Base-by-base conservation (phyloP, 352 stramenopile genomes). In the Pythium apleroticum region DNA sequence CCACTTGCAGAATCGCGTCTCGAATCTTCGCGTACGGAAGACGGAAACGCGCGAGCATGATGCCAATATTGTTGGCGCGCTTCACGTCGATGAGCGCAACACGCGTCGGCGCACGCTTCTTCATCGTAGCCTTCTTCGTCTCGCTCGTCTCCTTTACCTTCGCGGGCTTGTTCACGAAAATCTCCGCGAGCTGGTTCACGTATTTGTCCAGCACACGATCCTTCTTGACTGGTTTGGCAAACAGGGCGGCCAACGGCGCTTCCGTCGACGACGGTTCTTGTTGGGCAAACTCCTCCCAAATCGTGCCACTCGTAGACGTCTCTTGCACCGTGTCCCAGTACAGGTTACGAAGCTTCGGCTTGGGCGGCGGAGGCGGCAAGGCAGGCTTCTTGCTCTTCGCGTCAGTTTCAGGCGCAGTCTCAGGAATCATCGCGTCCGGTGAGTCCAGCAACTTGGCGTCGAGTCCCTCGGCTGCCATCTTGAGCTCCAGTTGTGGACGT, bases 401-500 rank as follows among this genome's bases (percentile, higher is more conserved):
- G 14, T 73, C 72, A 8, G 62, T 53, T 19, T 65, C 68, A 15
- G 78, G 72, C 17, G 27, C 50, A 1, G 64, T 63, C n/a, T 88
- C 79, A 20, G 77, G 69, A 62, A 95, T 82, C 74, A 91, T 78
- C 17, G 65, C 71, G n/a, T 93, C 86, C 0, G 85, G 87, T 35
- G 73, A 85, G 60, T 98, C 91, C 66, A 99, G 84, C 43, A 98
- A 63, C 52, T 77, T 86, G 27, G 84, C 71, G 66, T 98, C 91
- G 53, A 98, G 72, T 11, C 90, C 90, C 75, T 98, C 96, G 12
- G 89, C 83, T 9, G 52, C 81, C 90, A 98, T 97, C 35, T 96
- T 97, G 69, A 98, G 72, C 57, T 98, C 92, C 10, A 98, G 77
- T 39, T 96, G 93, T 22, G 87, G 83, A 52, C 89, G 81, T 9